These are phyloP conservation scores for Hypoxylon sp. DNA, from an alignment of 2,329 filamentous ascomycete species.

Conservation along the genomic window DNA sequence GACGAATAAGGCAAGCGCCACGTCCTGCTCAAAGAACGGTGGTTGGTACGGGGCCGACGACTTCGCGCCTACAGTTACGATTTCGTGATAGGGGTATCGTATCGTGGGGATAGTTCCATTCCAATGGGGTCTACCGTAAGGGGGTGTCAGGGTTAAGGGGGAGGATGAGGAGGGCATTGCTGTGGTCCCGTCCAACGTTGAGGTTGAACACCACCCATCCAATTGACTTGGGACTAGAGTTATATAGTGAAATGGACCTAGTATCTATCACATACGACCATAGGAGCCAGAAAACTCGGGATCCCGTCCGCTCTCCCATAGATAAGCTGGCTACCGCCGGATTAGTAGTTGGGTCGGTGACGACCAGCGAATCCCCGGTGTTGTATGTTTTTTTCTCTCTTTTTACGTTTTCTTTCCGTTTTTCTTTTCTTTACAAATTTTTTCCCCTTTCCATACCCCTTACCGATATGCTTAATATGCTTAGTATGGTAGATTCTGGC, in stretches of 20 bases:
- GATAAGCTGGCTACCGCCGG: conserved; percentile 8
- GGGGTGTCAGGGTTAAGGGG: not conserved
- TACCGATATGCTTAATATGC: no score
- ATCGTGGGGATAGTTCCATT: not conserved
- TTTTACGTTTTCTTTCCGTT: no score
- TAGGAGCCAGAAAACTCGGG: conserved; percentile 13
- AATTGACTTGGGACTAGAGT: not conserved
- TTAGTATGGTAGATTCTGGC: no score
- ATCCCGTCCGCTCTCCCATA: conserved; percentile 20
- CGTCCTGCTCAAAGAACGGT: conserved; percentile 56
- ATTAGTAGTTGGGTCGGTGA: no score
- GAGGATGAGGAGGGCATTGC: not conserved
- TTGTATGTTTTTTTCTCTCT: no score
- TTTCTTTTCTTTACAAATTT: no score
- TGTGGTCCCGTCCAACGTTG: not conserved
- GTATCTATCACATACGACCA: conserved; percentile 16
- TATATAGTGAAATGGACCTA: not conserved
- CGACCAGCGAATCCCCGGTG: no score
- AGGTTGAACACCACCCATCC: not conserved
- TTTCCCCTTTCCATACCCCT: no score
- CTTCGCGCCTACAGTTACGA: conserved; percentile 25
- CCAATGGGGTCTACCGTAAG: not conserved
- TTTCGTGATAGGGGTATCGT: not conserved
- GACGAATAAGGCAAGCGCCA: conserved; percentile 55
- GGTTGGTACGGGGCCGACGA: conserved; percentile 54